phyloP scores from a whole-genome alignment of 2,329 filamentous ascomycete species.

The Phyllosticta ampelicida region DNA sequence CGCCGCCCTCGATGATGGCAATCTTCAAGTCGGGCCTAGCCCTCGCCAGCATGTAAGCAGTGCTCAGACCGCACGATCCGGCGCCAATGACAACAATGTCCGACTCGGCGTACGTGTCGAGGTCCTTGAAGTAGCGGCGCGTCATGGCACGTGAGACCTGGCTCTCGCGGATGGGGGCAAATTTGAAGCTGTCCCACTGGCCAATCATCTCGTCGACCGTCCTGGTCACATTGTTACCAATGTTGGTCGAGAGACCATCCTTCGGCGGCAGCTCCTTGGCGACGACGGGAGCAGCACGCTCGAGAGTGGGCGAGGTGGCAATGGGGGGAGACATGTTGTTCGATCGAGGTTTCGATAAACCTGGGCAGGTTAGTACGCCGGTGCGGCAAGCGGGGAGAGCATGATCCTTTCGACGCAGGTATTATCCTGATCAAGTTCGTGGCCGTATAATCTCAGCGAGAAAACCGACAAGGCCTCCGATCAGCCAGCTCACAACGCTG shows the following conservation, averaged over 20 bases:
- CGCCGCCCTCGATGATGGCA: conserved; percentile 78
- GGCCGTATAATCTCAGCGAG: conserved; percentile 77
- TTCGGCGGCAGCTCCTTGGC: conserved; percentile 26
- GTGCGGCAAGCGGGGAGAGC: conserved; percentile 46
- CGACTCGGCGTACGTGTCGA: conserved; percentile 81
- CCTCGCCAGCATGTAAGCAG: conserved; percentile 75
- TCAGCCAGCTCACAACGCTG: conserved; percentile 9
- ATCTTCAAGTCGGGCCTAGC: conserved; percentile 84
- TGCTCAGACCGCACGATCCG: conserved; percentile 75
- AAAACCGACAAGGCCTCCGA: conserved; percentile 29
- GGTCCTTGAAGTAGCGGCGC: conserved; percentile 80
- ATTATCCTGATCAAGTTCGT: conserved; percentile 97
- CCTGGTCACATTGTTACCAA: conserved; percentile 37
- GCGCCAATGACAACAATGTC: conserved; percentile 91
- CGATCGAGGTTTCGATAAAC: conserved; percentile 14
- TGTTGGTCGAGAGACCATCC: conserved; percentile 34
- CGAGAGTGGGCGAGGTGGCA: conserved; percentile 44
- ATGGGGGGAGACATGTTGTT: conserved; percentile 65
- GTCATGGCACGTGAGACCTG: conserved; percentile 93
- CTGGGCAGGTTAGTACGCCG: conserved; percentile 20
- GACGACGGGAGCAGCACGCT: conserved; percentile 30
- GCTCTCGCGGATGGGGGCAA: conserved; percentile 79
- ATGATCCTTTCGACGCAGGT: conserved; percentile 97
- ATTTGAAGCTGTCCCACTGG: conserved; percentile 74
- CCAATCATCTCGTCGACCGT: conserved; percentile 55